These are phyloP conservation scores for Beauveria asiatica DNA, from an alignment of 2,329 filamentous ascomycete genomes.

Conservation along the genomic window DNA sequence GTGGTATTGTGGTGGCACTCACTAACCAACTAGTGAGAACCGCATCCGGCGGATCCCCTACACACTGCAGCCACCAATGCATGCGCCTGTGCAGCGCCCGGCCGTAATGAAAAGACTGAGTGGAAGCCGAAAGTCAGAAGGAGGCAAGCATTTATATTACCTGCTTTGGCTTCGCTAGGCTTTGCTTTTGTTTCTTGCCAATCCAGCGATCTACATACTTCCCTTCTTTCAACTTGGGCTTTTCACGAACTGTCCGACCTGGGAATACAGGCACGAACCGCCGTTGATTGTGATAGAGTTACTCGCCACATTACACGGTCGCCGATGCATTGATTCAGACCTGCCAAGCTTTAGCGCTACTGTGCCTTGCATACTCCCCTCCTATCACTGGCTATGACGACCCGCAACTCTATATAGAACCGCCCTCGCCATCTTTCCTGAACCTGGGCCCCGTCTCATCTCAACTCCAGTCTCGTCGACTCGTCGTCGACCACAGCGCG, in stretches of 20 bases:
- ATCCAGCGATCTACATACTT: background rate
- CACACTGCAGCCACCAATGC: background rate
- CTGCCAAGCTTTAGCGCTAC: conserved; percentile 6
- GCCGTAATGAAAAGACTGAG: background rate
- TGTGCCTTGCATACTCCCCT: background rate
- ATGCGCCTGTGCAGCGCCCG: background rate
- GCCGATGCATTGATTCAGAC: conserved; percentile 7
- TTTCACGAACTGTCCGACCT: background rate
- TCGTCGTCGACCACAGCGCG: background rate
- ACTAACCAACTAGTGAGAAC: background rate
- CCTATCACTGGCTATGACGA: conserved; percentile 1
- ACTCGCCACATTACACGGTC: background rate
- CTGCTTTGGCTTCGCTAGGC: background rate
- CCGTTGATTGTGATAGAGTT: background rate
- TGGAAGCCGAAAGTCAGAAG: background rate
- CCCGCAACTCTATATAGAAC: conserved; percentile 8
- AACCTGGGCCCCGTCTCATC: background rate
- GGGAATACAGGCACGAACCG: background rate
- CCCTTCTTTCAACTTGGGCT: background rate
- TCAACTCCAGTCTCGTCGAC: background rate
- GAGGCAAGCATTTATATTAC: background rate
- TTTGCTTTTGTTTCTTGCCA: background rate
- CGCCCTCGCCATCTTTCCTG: background rate
- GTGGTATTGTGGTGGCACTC: background rate
- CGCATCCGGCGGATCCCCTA: background rate